These are phyloP conservation scores for Serpula lacrymans DNA, from an alignment of 768 basidiomycete species.

Conservation along the genomic window DNA sequence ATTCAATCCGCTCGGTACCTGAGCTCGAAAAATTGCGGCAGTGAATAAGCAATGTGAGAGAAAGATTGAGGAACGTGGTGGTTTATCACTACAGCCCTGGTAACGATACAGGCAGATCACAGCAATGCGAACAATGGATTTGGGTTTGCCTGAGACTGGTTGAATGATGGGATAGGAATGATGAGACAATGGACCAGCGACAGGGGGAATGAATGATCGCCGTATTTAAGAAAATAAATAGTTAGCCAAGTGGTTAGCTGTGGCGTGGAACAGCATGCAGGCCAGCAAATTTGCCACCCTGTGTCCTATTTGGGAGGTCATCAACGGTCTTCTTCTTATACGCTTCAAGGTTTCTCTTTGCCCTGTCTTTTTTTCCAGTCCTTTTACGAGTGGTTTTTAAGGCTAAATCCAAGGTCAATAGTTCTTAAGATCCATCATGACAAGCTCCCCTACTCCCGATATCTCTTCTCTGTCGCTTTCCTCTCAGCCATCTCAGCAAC, in stretches of 20 bases:
- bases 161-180: too few species aligned
- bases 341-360: constrained; percentile 24
- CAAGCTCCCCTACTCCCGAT: constrained; percentile 73
- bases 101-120: too few species aligned
- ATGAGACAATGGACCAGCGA: too few species aligned
- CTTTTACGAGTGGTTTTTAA: constrained; percentile 30
- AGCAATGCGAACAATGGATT: too few species aligned
- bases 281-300: constrained; percentile 28
- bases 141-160: too few species aligned
- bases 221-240: constrained; percentile 2
- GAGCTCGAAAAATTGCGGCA: too few species aligned
- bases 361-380: constrained; percentile 26
- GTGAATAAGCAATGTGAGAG: too few species aligned
- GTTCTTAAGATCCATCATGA: constrained; percentile 52
- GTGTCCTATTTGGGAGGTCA: constrained; percentile 8
- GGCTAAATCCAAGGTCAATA: constrained; percentile 11
- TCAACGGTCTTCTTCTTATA: constrained; percentile 15
- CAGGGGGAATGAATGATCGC: constrained; percentile 4
- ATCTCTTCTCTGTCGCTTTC: constrained; percentile 74
- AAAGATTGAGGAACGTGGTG: too few species aligned
- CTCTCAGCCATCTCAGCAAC: constrained; percentile 61
- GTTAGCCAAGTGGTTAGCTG: constrained; percentile 12
- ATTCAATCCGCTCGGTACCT: too few species aligned
- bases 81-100: too few species aligned
- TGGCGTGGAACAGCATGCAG: constrained; percentile 33